phyloP scores from a whole-genome alignment of 2,329 filamentous ascomycete genomes.

The Eurotiales sp. region DNA sequence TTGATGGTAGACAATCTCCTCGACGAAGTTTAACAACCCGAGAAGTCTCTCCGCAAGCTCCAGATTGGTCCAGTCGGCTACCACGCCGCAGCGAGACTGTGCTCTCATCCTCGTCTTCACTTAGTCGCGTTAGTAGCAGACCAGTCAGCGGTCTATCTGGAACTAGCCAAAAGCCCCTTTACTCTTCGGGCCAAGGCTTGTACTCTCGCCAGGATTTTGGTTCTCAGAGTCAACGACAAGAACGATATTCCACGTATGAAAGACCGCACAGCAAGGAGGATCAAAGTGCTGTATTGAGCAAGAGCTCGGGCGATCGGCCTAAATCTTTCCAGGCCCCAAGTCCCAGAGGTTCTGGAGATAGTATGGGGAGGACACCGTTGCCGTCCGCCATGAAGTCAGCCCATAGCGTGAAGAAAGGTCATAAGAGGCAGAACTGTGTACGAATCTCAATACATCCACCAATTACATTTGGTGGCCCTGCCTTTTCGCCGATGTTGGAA shows the following conservation, averaged over 20 bases:
- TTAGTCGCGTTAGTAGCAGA: slow-evolving; percentile 9
- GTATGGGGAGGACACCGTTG: slow-evolving; percentile 21
- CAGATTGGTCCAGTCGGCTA: slow-evolving; percentile 22
- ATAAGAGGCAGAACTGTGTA: slow-evolving; percentile 42
- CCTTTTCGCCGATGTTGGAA: slow-evolving; percentile 33
- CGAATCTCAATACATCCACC: slow-evolving; percentile 39
- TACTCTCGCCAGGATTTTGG: slow-evolving; percentile 15
- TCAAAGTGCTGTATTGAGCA: slow-evolving; percentile 6
- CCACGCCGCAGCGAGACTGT: slow-evolving; percentile 31
- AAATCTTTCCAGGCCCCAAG: slow-evolving; percentile 16
- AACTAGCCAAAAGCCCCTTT: slow-evolving; percentile 4
- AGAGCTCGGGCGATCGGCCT: slow-evolving; percentile 12
- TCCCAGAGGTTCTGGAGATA: slow-evolving; percentile 21
- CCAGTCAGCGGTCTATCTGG: slow-evolving; percentile 11
- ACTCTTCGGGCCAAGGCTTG: slow-evolving; percentile 12
- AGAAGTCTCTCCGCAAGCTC: slow-evolving; percentile 22
- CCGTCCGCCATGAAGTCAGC: slow-evolving; percentile 32
- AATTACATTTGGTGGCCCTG: slow-evolving; percentile 30
- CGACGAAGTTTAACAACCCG: slow-evolving; percentile 34
- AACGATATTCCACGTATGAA: slow-evolving; percentile 15
- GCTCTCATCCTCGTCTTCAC: slow-evolving; percentile 18
- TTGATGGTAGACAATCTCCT: slow-evolving; percentile 22
- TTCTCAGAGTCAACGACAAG: slow-evolving; percentile 12
- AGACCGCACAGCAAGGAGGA: slow-evolving; percentile 5
- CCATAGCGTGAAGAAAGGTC: slow-evolving; percentile 34